A percentile compares a stretch with the other conserved stretches of the same genome.
These are phyloP conservation scores for Rhodotorula babjevae DNA, from an alignment of 768 basidiomycete species.

Conservation along the genomic window DNA sequence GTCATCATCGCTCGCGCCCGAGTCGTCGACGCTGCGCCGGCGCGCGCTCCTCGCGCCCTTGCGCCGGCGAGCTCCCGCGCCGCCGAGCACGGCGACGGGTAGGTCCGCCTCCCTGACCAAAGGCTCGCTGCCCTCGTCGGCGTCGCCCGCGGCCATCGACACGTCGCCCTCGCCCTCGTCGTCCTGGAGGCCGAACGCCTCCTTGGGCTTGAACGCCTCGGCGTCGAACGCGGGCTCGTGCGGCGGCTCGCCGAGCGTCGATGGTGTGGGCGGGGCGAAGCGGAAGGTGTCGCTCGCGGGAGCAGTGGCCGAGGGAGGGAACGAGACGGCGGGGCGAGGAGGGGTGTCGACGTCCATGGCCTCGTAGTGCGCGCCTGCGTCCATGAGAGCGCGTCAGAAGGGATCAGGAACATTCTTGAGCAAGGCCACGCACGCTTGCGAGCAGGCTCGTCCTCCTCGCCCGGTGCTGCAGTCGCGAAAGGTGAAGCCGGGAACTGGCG, in stretches of 20 bases:
- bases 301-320: not conserved
- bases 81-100: not conserved
- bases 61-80: not conserved
- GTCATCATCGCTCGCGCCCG: not conserved
- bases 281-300: constrained; percentile 10
- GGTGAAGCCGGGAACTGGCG: constrained; percentile 23
- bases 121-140: not conserved
- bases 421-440: constrained; percentile 19
- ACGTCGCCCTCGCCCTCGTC: constrained; percentile 13
- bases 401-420: fast-evolving
- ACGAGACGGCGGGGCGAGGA: constrained; percentile 8
- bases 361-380: constrained; percentile 36
- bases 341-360: constrained; percentile 40
- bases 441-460: constrained; percentile 18
- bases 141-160: constrained; percentile 4
- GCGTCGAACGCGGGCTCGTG: constrained; percentile 23
- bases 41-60: not conserved
- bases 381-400: not conserved
- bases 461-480: not conserved
- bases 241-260: not conserved
- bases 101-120: not conserved
- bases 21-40: not conserved
- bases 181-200: constrained; percentile 20
- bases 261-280: not conserved
- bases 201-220: not conserved